Evolutionary conservation across 768 basidiomycete genomes (phyloP).

Genomic region (Pleurotus eryngii): DNA sequence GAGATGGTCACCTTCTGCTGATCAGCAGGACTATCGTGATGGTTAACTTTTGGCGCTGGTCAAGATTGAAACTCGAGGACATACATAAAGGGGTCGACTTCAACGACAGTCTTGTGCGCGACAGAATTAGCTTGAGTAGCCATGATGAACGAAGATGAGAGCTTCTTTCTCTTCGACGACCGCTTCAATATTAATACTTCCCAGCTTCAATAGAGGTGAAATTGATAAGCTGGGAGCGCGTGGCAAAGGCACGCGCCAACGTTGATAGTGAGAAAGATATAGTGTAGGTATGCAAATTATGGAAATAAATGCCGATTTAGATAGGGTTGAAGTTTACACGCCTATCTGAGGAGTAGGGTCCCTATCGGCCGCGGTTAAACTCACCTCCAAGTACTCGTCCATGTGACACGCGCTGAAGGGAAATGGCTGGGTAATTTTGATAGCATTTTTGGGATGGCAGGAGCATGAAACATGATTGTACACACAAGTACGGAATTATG

Average conservation of each 20-base stretch:
- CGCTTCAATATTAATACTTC: not conserved
- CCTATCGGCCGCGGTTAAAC: no score
- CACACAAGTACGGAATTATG: no score
- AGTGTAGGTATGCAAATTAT: conserved; percentile 1
- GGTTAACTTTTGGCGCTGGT: not conserved
- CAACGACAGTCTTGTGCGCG: conserved; percentile 54
- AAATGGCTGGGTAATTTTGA: no score
- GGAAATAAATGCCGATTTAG: not conserved
- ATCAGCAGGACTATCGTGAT: conserved; percentile 34
- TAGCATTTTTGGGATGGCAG: no score
- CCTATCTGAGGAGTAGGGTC: no score
- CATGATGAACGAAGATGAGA: conserved; percentile 28
- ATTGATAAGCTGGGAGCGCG: conserved; percentile 5
- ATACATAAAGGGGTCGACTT: conserved; percentile 69
- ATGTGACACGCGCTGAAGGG: no score
- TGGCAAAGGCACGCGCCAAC: conserved; percentile 1
- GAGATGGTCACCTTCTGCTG: conserved; percentile 53
- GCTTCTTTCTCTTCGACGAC: not conserved
- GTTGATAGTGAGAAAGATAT: conserved; percentile 6
- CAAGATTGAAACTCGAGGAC: conserved; percentile 16
- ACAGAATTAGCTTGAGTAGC: conserved; percentile 62
- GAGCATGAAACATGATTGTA: no score
- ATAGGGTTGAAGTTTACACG: not conserved
- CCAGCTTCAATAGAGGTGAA: not conserved
- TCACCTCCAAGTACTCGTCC: no score